These are phyloP conservation scores for Pezicula rhizophila DNA, from an alignment of 2,329 filamentous ascomycete genomes.

Conservation along the genomic window DNA sequence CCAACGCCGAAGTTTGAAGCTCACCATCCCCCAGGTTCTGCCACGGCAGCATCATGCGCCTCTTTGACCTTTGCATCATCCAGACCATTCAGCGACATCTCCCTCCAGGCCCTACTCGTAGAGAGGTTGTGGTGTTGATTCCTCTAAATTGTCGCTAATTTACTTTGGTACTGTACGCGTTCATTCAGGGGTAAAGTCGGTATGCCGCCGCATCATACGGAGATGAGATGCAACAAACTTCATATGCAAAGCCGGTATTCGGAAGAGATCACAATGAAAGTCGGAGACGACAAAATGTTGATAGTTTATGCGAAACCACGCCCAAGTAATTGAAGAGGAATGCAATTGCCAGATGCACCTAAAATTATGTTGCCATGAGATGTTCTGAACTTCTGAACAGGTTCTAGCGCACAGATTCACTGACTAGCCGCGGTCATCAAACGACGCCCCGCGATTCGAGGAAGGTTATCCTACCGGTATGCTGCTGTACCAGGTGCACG, in stretches of 20 bases:
- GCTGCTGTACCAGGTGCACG: too few relatives aligned
- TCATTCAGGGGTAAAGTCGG: conserved; percentile 21
- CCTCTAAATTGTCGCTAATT: conserved; percentile 9
- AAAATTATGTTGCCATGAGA: conserved; percentile 1
- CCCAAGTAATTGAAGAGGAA: not conserved
- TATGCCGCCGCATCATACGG: conserved; percentile 22
- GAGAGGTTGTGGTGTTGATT: conserved; percentile 6
- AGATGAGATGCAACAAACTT: conserved; percentile 6
- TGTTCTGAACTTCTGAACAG: not conserved
- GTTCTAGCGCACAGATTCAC: not conserved
- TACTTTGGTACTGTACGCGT: conserved; percentile 4
- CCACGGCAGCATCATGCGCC: conserved; percentile 72
- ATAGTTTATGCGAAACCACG: not conserved
- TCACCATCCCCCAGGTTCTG: conserved; percentile 90
- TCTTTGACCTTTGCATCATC: conserved; percentile 76
- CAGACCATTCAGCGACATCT: conserved; percentile 94
- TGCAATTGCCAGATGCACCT: not conserved
- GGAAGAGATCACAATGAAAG: not conserved
- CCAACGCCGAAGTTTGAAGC: conserved; percentile 4
- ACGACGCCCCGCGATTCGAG: not conserved
- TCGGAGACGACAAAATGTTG: not conserved
- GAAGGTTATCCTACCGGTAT: too few relatives aligned
- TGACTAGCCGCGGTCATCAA: not conserved
- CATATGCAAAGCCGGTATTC: not conserved
- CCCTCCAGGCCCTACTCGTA: conserved; percentile 14